A percentile compares a stretch with the other conserved stretches of the same genome.
Conservation (phyloP, 2,329 filamentous ascomycete genomes). For the Chaetomium sp. region DNA sequence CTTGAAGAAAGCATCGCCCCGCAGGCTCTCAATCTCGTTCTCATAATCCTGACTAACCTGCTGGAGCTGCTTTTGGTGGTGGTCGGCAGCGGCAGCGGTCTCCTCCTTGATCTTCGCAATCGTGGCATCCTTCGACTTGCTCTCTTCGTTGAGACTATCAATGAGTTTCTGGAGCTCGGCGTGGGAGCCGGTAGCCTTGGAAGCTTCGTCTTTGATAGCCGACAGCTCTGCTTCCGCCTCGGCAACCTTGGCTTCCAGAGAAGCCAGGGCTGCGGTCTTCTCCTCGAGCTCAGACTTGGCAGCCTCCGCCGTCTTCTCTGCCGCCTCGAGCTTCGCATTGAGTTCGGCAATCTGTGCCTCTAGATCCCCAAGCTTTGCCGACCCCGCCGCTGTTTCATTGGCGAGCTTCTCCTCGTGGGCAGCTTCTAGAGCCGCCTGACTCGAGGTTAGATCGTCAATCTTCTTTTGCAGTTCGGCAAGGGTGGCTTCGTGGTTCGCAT, state of each 20-base stretch:
- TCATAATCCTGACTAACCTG: slow-evolving; percentile 63
- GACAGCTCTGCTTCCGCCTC: slow-evolving; percentile 52
- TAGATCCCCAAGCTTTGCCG: slow-evolving; percentile 51
- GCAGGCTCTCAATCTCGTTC: slow-evolving; percentile 65
- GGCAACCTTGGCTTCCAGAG: slow-evolving; percentile 46
- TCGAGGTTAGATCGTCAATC: slow-evolving; percentile 55
- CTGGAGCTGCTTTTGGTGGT: slow-evolving; percentile 61
- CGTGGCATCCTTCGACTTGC: slow-evolving; percentile 48
- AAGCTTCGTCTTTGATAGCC: slow-evolving; percentile 47
- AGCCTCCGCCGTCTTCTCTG: slow-evolving; percentile 49
- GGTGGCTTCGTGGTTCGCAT: slow-evolving; percentile 51
- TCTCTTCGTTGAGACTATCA: slow-evolving; percentile 44
- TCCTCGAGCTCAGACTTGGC: slow-evolving; percentile 50
- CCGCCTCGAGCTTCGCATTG: slow-evolving; percentile 50
- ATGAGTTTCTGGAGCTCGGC: slow-evolving; percentile 53
- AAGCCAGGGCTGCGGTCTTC: slow-evolving; percentile 45
- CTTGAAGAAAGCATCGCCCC: slow-evolving; percentile 65
- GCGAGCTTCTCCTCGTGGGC: slow-evolving; percentile 50
- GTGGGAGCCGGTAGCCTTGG: slow-evolving; percentile 51
- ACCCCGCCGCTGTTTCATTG: slow-evolving; percentile 49
- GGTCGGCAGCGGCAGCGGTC: slow-evolving; percentile 45
- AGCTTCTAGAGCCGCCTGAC: slow-evolving; percentile 49
- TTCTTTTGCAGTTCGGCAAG: slow-evolving; percentile 56
- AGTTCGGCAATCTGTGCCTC: slow-evolving; percentile 57
- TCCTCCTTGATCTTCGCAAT: slow-evolving; percentile 56